A percentile compares a stretch with the other conserved stretches of the same genome.
Conservation (phyloP, 2,329 filamentous ascomycete species). For the Zopfia rhizophila region DNA sequence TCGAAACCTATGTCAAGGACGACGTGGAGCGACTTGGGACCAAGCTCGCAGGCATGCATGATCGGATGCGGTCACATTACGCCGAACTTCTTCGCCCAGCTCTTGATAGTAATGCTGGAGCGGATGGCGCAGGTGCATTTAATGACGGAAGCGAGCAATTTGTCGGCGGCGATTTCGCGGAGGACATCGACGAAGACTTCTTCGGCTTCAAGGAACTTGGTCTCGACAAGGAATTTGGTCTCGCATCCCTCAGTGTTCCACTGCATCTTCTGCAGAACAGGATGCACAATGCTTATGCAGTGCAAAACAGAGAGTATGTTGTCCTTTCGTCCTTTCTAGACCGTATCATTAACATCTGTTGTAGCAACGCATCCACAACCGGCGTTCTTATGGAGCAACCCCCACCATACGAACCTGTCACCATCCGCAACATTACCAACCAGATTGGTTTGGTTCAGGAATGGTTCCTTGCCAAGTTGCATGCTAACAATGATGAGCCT, state of each 20-base stretch:
- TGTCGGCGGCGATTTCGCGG: constrained; percentile 94
- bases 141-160: constrained; percentile 98
- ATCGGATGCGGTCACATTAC: constrained; percentile 92
- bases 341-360: constrained; percentile 36
- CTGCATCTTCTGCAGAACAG: constrained; percentile 93
- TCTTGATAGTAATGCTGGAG: constrained; percentile 76
- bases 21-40: constrained; percentile 87
- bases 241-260: constrained; percentile 88
- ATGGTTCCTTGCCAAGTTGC: constrained; percentile 91
- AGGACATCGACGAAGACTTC: constrained; percentile 98
- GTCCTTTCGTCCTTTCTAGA: constrained; percentile 5
- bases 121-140: constrained; percentile 90
- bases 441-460: constrained; percentile 90
- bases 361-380: constrained; percentile 68
- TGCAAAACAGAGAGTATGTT: constrained; percentile 71
- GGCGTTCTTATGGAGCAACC: constrained; percentile 74
- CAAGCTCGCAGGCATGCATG: constrained; percentile 86
- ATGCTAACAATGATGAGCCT: constrained; percentile 82
- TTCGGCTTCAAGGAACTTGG: constrained; percentile 98
- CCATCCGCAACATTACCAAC: constrained; percentile 76
- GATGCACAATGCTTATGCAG: constrained; percentile 85
- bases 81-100: constrained; percentile 94
- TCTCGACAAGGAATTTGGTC: constrained; percentile 88
- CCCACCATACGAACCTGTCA: constrained; percentile 79
- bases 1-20: constrained; percentile 90